A percentile compares a stretch with the other conserved stretches of the same genome.
phyloP scores from a whole-genome alignment of 1,284 basidiomycete genomes.

The Meripilus lineatus region DNA sequence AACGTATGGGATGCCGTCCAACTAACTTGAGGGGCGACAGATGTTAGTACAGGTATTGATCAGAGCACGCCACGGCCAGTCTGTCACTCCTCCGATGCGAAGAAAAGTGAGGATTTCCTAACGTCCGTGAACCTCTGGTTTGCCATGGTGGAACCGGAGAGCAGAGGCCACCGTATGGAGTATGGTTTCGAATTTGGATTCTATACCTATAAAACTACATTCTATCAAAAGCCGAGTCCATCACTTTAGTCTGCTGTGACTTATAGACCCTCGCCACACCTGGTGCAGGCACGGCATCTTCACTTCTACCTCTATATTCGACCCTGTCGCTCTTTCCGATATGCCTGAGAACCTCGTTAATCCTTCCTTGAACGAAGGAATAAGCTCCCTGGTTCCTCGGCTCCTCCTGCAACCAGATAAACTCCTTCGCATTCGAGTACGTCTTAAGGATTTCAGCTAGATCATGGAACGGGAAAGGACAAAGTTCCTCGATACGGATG shows the following conservation, averaged over 20 bases:
- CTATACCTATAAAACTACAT: slow-evolving; percentile 30
- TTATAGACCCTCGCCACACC: slow-evolving; percentile 70
- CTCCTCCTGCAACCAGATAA: slow-evolving; percentile 82
- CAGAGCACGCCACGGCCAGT: too few species aligned
- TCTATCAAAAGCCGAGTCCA: slow-evolving; percentile 51
- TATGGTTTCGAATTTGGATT: too few species aligned
- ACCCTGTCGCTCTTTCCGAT: slow-evolving; percentile 28
- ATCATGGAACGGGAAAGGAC: slow-evolving; percentile 74
- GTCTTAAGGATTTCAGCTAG: slow-evolving; percentile 42
- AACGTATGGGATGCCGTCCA: too few species aligned
- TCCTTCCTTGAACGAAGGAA: slow-evolving; percentile 56
- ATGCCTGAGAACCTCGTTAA: slow-evolving; percentile 46
- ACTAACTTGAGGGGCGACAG: too few species aligned
- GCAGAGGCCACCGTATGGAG: too few species aligned
- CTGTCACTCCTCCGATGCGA: too few species aligned
- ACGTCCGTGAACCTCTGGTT: too few species aligned
- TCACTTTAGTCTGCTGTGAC: slow-evolving; percentile 56
- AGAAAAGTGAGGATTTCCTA: too few species aligned
- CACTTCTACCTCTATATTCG: slow-evolving; percentile 60
- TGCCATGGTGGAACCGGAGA: too few species aligned
- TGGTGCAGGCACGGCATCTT: slow-evolving; percentile 74
- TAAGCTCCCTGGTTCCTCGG: slow-evolving; percentile 83
- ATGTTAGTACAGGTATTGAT: too few species aligned
- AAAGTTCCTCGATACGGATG: slow-evolving; percentile 78
- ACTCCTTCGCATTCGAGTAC: slow-evolving; percentile 42